Conservation (phyloP, 768 basidiomycete genomes). For the Tephrocybe sp. region DNA sequence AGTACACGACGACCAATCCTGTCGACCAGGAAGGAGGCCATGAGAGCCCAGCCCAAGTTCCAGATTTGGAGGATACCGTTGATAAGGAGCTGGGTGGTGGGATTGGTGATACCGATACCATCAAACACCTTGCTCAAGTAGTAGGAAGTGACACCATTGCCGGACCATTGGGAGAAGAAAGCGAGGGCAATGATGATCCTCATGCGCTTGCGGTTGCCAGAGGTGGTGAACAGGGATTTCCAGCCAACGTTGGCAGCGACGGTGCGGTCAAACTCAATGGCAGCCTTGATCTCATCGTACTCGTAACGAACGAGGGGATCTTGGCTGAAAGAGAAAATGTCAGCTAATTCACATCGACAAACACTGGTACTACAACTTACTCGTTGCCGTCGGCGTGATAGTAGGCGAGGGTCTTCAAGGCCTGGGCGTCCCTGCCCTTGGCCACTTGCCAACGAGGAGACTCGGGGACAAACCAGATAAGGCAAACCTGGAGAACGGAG, state of each 20-base stretch:
- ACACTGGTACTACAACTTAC: too few species aligned
- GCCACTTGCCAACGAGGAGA: slow-evolving; percentile 82
- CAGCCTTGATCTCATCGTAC: slow-evolving; percentile 79
- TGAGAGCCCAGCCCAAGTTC: slow-evolving; percentile 67
- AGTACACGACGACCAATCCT: slow-evolving; percentile 67
- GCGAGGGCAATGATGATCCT: slow-evolving; percentile 74
- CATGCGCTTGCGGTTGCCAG: slow-evolving; percentile 77
- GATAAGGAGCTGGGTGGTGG: slow-evolving; percentile 71
- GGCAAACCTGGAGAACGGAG: slow-evolving; percentile 60
- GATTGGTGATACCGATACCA: slow-evolving; percentile 63
- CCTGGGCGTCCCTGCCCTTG: slow-evolving; percentile 72
- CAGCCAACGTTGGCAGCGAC: slow-evolving; percentile 64
- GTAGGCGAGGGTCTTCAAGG: slow-evolving; percentile 69
- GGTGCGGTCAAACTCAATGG: slow-evolving; percentile 65
- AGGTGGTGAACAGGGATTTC: slow-evolving; percentile 63
- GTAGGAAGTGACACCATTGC: slow-evolving; percentile 82
- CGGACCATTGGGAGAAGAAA: slow-evolving; percentile 87
- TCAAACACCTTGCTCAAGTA: slow-evolving; percentile 76
- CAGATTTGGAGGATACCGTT: slow-evolving; percentile 85
- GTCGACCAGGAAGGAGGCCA: slow-evolving; percentile 63
- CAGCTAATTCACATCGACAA: too few species aligned
- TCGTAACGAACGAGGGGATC: slow-evolving; percentile 74
- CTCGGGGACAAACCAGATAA: slow-evolving; percentile 77
- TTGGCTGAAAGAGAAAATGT: slow-evolving; percentile 29
- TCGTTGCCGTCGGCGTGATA: slow-evolving; percentile 80